Base-by-base conservation (phyloP, 176 grass and related monocot genomes). In the Bothriochloa decipiens region DNA sequence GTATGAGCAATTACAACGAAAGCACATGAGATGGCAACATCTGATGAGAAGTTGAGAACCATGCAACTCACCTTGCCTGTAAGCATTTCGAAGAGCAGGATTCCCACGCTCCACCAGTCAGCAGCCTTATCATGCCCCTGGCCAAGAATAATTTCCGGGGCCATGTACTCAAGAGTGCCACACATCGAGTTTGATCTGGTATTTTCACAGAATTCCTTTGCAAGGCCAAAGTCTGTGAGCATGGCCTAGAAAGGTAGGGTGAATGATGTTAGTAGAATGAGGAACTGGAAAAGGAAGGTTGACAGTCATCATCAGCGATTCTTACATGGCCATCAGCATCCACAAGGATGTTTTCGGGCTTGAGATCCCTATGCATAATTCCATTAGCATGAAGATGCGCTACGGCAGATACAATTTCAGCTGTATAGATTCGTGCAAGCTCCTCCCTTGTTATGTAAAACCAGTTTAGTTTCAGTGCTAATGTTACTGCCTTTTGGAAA, bases 351-450 rank as follows among this genome's bases (percentile, higher is more conserved):
- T 98, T 98, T 86, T 98, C 93, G 1, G 96, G 96, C 85, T 98
- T 98, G 45, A 98, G 96, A 81, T 98, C 96, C 81, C 96, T 92
- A 88, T 98, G 96, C 96, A 98, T 98, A 80, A 98, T 84, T 37
- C 93, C 91, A 80, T 90, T 98, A 15, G 70, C 89, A 86, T 98
- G 96, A 87, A 98, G 96, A 68, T 98, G 93, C 14, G 86, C 80
- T 20, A 98, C 93, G 78, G 96, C 93, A 47, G 91, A 98, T 28
- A 98, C 84, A 87, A 98, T 95, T 85, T 98, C 96, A 81, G 96
- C 93, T 2, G 96, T 84, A 79, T 98, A 98, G 69, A 94, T 85
- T 55, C 93, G 86, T 67, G 96, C 93, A 76, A 95, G 93, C 81
- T 98, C 93, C 81, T 98, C 96, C 82, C 93, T 98, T 98, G 86